These are phyloP conservation scores for Clohesyomyces aquaticus DNA, from an alignment of 495 filamentous ascomycete genomes.

Conservation along the genomic window DNA sequence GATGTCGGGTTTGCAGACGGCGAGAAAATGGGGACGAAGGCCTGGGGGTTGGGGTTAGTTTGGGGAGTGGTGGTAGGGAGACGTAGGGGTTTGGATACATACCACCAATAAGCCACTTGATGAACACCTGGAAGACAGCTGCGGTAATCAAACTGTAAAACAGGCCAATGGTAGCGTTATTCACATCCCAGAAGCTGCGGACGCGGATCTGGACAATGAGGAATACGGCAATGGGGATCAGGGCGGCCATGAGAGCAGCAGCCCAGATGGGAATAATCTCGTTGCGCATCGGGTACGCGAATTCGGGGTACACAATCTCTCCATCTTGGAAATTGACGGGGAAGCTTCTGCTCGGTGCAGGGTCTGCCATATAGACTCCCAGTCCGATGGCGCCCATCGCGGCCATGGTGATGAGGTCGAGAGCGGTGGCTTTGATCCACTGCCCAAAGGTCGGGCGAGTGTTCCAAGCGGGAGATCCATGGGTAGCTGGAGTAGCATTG, in stretches of 20 bases:
- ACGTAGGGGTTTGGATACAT: not conserved
- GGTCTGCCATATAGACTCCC: slow-evolving; percentile 62
- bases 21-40: slow-evolving; percentile 58
- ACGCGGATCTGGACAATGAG: slow-evolving; percentile 58
- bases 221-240: slow-evolving; percentile 59
- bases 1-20: slow-evolving; percentile 54
- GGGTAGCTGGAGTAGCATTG: slow-evolving; percentile 6
- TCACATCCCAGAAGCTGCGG: slow-evolving; percentile 68
- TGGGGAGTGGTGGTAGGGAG: no score
- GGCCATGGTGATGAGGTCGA: slow-evolving; percentile 62
- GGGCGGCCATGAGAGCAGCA: slow-evolving; percentile 57
- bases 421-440: slow-evolving; percentile 61
- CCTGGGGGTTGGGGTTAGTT: slow-evolving; percentile 1
- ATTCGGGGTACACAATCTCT: slow-evolving; percentile 62
- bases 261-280: slow-evolving; percentile 66
- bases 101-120: slow-evolving; percentile 57
- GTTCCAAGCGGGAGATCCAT: slow-evolving; percentile 23
- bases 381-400: slow-evolving; percentile 61
- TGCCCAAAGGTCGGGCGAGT: slow-evolving; percentile 54
- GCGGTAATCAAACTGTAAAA: slow-evolving; percentile 63
- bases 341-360: slow-evolving; percentile 61
- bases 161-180: slow-evolving; percentile 64
- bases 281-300: slow-evolving; percentile 64
- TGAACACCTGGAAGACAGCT: slow-evolving; percentile 59
- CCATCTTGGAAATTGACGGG: slow-evolving; percentile 62